Evolutionary conservation across 305 asterid genomes (phyloP).

Genomic region (Petunia hybrid): DNA sequence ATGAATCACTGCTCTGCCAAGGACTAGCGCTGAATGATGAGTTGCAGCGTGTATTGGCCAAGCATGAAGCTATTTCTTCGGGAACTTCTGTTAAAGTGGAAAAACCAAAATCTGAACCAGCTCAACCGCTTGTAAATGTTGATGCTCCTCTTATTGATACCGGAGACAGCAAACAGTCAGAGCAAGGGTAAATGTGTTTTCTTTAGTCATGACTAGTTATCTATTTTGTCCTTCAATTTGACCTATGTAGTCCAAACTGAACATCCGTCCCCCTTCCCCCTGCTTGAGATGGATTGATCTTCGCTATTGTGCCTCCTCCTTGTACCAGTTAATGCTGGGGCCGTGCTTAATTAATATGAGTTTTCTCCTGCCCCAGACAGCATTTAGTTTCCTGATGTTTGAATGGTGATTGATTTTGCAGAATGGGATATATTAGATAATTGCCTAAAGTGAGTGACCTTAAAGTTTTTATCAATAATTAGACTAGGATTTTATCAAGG

Average conservation of each 20-base stretch:
- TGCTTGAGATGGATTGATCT: too few relatives aligned
- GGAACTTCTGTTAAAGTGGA: constrained; percentile 63
- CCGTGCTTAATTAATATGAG: too few relatives aligned
- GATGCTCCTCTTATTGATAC: constrained; percentile 88
- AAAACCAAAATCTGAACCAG: constrained; percentile 64
- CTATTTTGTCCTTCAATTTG: constrained; percentile 9
- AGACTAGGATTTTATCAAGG: background rate
- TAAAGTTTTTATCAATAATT: background rate
- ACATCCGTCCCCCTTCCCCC: background rate
- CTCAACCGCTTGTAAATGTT: constrained; percentile 64
- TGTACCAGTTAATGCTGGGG: too few relatives aligned
- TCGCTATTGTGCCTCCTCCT: too few relatives aligned
- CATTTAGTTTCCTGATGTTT: background rate
- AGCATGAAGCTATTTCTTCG: constrained; percentile 85
- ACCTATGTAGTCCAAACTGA: background rate
- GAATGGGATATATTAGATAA: too few relatives aligned
- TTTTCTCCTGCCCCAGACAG: too few relatives aligned
- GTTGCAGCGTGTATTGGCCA: constrained; percentile 87
- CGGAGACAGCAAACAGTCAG: constrained; percentile 50
- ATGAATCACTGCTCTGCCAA: constrained; percentile 88
- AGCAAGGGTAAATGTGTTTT: constrained; percentile 59
- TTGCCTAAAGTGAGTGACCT: constrained; percentile 5
- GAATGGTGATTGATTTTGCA: background rate
- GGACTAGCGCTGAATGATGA: constrained; percentile 92
- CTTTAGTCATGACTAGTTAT: constrained; percentile 13